Evolutionary conservation across 2,329 filamentous ascomycete species (phyloP).

Genomic region (Ustilaginoidea virens): DNA sequence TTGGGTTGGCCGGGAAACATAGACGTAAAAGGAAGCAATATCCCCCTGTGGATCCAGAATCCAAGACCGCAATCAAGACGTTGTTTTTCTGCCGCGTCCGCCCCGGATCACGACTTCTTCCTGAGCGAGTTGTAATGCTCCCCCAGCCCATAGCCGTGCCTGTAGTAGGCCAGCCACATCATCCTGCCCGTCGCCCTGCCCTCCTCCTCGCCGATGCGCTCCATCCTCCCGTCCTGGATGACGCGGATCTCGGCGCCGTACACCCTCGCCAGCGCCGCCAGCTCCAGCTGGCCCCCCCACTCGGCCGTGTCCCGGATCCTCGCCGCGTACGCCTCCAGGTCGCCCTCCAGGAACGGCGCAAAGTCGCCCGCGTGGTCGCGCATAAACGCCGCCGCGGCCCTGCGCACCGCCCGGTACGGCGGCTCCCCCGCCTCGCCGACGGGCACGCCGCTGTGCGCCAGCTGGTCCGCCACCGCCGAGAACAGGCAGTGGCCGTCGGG

Average conservation of each 20-base stretch:
- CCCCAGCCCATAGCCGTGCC: conserved; percentile 82
- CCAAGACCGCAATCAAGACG: too few relatives aligned
- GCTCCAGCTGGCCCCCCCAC: conserved; percentile 90
- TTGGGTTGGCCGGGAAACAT: too few relatives aligned
- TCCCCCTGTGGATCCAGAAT: too few relatives aligned
- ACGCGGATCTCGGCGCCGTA: conserved; percentile 74
- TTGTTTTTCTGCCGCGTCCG: too few relatives aligned
- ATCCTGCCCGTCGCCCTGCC: conserved; percentile 34
- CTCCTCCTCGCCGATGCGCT: conserved; percentile 45
- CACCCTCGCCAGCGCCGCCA: conserved; percentile 66
- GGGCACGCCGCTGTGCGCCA: conserved; percentile 1
- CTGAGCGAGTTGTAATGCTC: conserved; percentile 93
- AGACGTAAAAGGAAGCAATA: neutral
- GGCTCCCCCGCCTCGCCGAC: conserved; percentile 11
- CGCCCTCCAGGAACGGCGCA: conserved; percentile 72
- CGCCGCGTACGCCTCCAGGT: conserved; percentile 52
- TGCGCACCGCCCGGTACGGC: conserved; percentile 52
- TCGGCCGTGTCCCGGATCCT: conserved; percentile 80
- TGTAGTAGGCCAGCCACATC: conserved; percentile 88
- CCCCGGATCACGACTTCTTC: conserved; percentile 18
- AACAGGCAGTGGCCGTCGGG: conserved; percentile 95
- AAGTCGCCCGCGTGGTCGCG: conserved; percentile 62
- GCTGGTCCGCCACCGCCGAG: conserved; percentile 36
- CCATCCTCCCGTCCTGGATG: conserved; percentile 68
- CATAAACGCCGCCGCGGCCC: conserved; percentile 66